Base-by-base conservation (phyloP, 768 basidiomycete species). In the Suillus subaureus region DNA sequence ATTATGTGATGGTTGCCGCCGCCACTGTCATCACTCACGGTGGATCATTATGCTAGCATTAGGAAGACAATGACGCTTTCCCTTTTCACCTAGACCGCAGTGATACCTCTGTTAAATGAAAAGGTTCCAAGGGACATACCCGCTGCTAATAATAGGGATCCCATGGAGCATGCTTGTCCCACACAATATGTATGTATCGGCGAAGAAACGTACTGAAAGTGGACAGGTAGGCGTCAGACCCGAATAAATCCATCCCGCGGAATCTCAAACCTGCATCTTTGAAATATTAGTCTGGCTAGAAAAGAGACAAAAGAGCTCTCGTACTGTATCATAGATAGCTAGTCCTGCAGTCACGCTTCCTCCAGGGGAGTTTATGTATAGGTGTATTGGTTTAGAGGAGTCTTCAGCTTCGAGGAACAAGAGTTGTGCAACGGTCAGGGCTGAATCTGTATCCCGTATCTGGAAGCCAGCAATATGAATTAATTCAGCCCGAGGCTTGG, bases 1-100 rank as follows among this genome's bases (percentile, higher is more conserved):
- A 65, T 55, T 57, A 64, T 58, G 6, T 67, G 26, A 67, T 33
- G 31, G 8, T 33, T 31, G 40, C 42, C 45, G 61, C 64, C 40
- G 42, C 12, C 12, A 16, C 26, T 40, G 43, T 33, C 39, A 40
- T 61, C 37, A 75, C 88, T 73, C 75, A 97, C 96, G 97, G 77
- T 99, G 97, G 63, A 99, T 98, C 97, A 99, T 99, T 73, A 99
- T 94, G 74, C 92, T 94, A 23, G 95, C 91, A 75, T 98, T 93
- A 15, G 95, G 94, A 65, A 99, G 84, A 70, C 92, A 92, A 75
- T 95, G 95, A 37, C 97, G 85, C 75, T 96, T 94, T 42, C 96
- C 96, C 69, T 84, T 89, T 80, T 92, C 94, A 42, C 95, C 86
- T 84, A 70, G 26, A 62, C 61, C 64, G 65, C 49, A 9, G n/a